phyloP scores from a whole-genome alignment of 805 yeast genomes.

The Isabelozyma gotoi region DNA sequence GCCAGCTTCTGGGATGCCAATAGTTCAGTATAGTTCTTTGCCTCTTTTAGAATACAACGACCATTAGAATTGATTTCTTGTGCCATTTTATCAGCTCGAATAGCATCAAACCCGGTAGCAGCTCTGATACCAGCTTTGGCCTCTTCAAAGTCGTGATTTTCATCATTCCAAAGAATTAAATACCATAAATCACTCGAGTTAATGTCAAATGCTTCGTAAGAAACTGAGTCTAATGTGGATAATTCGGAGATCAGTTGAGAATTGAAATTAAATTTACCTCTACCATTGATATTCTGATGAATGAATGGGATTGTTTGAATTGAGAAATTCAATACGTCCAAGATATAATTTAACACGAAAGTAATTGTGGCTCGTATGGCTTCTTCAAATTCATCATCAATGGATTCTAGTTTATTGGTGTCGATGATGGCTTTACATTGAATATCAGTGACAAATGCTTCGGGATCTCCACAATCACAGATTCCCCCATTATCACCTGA shows the following conservation, averaged over 20 bases:
- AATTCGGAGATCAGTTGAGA: conserved; percentile 27
- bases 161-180: conserved; percentile 77
- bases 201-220: conserved; percentile 32
- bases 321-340: conserved; percentile 42
- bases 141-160: conserved; percentile 59
- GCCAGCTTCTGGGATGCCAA: conserved; percentile 37
- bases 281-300: conserved; percentile 27
- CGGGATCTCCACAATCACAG: conserved; percentile 73
- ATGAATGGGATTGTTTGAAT: conserved; percentile 41
- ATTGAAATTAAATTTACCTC: conserved; percentile 15
- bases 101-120: conserved; percentile 24
- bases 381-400: conserved; percentile 10
- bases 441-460: conserved; percentile 56
- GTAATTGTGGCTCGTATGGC: conserved; percentile 28
- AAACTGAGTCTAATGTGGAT: conserved; percentile 27
- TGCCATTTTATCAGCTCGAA: conserved; percentile 37
- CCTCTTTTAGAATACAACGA: conserved; percentile 44
- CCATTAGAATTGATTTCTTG: conserved; percentile 50
- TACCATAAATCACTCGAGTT: conserved; percentile 38
- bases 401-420: conserved; percentile 3
- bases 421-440: conserved; percentile 42
- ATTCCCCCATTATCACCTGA: conserved; percentile 52
- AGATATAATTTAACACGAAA: conserved; percentile 38
- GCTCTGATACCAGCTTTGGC: conserved; percentile 48
- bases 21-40: conserved; percentile 18